Percentiles rank a stretch among this genome's conserved stretches.
These are phyloP conservation scores for Perkinsela sp. DNA, from an alignment of 208 protist genomes.

Conservation along the genomic window DNA sequence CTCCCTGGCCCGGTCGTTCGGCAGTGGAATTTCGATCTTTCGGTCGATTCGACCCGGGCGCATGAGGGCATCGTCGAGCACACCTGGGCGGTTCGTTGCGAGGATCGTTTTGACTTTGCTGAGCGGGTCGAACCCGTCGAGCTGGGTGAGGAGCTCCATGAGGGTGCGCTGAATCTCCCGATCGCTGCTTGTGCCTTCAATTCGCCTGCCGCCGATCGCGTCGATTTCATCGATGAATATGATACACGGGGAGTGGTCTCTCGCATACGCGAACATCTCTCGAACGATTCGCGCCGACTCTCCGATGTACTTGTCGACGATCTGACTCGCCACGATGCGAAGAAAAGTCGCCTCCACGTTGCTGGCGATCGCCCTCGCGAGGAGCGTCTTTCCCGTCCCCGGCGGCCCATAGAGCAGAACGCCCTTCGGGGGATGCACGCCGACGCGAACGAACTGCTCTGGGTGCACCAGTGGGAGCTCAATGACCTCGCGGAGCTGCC, in stretches of 20 bases:
- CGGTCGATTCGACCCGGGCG: conserved; percentile 80
- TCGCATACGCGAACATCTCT: conserved; percentile 94
- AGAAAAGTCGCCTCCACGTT: conserved; percentile 94
- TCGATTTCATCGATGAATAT: conserved; percentile 99
- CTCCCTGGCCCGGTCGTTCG: conserved; percentile 83
- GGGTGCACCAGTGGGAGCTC: conserved; percentile 96
- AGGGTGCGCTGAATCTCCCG: conserved; percentile 96
- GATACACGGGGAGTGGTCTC: conserved; percentile 94
- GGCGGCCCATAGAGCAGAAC: conserved; percentile 95
- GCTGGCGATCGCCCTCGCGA: conserved; percentile 89
- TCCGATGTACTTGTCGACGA: conserved; percentile 99
- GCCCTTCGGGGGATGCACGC: conserved; percentile 95
- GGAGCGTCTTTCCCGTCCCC: conserved; percentile 76
- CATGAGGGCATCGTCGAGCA: conserved; percentile 84
- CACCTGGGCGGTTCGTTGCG: conserved; percentile 90
- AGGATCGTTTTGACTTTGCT: conserved; percentile 98
- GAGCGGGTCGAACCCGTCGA: conserved; percentile 93
- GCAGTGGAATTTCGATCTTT: conserved; percentile 93
- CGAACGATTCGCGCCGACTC: conserved; percentile 90
- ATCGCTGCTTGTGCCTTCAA: conserved; percentile 91
- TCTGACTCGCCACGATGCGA: conserved; percentile 88
- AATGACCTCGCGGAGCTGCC: conserved; percentile 93
- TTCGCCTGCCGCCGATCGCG: conserved; percentile 92
- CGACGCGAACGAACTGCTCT: conserved; percentile 92
- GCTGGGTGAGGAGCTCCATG: conserved; percentile 96